Base-by-base conservation (phyloP, 495 filamentous ascomycete genomes). In the Penicillium bovifimosum region DNA sequence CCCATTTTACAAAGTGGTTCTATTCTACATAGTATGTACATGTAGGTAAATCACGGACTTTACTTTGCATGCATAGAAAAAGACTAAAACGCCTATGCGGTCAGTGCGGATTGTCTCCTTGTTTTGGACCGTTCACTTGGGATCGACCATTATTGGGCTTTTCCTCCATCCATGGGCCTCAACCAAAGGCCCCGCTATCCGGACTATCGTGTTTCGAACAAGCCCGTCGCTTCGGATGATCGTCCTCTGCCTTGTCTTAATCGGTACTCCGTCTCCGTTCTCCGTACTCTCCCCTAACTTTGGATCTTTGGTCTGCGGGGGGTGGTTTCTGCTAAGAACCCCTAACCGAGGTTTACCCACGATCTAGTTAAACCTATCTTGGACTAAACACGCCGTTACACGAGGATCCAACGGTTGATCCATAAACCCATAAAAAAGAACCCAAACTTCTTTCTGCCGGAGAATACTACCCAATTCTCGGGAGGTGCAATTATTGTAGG, bases 391-490 rank as follows among this genome's bases (percentile, higher is more conserved):
- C 16, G 17, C 27, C 42, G 52, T 59, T 33, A 54, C 60, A 65
- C 62, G 8, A 9, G 57, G 52, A 60, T 62, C 59, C 54, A 24
- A 56, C 56, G 50, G 53, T 56, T 55, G 52, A 60, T 62, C 5
- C 14, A 28, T 14, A 53, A 14, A 2, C 27, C 24, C 41, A 29
- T 24, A 24, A 24, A 24, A 24, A 24, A 24, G 4, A 24, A 24
- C n/a, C n/a, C n/a, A n/a, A 50, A 33, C 14, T 16, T 53, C 42
- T 5, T 45, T 24, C 38, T 52, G 36, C 33, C 36, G 38, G 47
- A 39, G 29, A 47, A 58, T 58, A 58, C 55, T 58, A 58, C 55
- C 54, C 49, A 58, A 55, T 44, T 61, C 58, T 55, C 43, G 51
- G 51, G 46, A 48, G 6, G 42, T 51, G 50, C 54, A 44, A 54